Base-by-base conservation (phyloP, 495 filamentous ascomycete species). In the Lasiosphaeriaceae sp. region DNA sequence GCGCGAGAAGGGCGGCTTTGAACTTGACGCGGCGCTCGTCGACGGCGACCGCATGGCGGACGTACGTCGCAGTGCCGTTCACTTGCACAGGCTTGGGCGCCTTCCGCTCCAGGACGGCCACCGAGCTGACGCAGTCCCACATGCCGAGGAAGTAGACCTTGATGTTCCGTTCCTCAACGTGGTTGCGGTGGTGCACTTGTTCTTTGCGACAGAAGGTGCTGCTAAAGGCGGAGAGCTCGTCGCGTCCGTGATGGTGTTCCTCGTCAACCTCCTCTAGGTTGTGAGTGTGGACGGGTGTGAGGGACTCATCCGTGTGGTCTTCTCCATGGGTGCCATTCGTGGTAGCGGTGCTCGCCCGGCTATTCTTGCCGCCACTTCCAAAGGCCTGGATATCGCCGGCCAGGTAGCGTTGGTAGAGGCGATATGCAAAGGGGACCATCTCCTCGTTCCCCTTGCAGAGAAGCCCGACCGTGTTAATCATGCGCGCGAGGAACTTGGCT, bases 1-100 rank as follows among this genome's bases (percentile, higher is more conserved):
- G 57, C 11, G 57, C 57, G 0, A 59, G 37, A 12, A 59, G 47
- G 1, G 57, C 57, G 16, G 50, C 51, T 34, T 59, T 59, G 57
- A 59, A 59, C 57, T 59, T 59, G 57, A 59, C 57, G 8, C 57
- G 57, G 12, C 57, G 50, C 46, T 59, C 57, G n/a, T 59, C 57
- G 35, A 59, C 57, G 22, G 57, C 57, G 4, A 59, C 57, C 14
- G 57, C 57, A 23, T 59, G 57, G 1, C 57, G 50, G 12, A 59
- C 57, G 12, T 44, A 59, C 50, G 29, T 17, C 12, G 57, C 57
- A 0, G 57, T 59, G n/a, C 56, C 56, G 21, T 19, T 35, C 19
- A 59, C 45, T 1, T 31, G 29, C 9, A 54, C 22, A 2, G 56
- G 56, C 44, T 54, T 54, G 17, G 56, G 56, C 3, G 56, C 31